Conservation (phyloP, 2,329 filamentous ascomycete genomes). For the Pestalotiopsis sp. region DNA sequence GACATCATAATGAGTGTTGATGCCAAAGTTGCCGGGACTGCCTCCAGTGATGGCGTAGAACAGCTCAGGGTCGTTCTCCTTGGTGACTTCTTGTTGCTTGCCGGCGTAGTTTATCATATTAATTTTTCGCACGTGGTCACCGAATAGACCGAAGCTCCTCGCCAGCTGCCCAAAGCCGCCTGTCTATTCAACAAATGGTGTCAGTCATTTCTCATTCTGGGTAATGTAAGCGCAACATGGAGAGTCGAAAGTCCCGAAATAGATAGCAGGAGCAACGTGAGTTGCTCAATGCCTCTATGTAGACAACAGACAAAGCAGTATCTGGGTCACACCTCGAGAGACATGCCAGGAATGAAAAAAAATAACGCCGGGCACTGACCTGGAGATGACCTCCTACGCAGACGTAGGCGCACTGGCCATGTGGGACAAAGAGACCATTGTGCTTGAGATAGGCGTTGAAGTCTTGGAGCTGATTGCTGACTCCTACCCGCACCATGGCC, state of each 20-base stretch:
- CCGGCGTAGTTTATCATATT: slow-evolving; percentile 52
- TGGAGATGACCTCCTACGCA: slow-evolving; percentile 44
- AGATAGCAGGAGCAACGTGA: no score
- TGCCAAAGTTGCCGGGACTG: slow-evolving; percentile 59
- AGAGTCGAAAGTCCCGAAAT: no score
- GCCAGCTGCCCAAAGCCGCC: slow-evolving; percentile 50
- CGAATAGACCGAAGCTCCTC: slow-evolving; percentile 54
- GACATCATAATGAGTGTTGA: slow-evolving; percentile 57
- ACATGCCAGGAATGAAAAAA: no score
- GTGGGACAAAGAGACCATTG: slow-evolving; percentile 45
- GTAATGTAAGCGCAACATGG: no score
- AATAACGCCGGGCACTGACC: no score
- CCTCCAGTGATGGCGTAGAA: slow-evolving; percentile 63
- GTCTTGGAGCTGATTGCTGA: slow-evolving; percentile 43
- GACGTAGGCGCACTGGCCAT: slow-evolving; percentile 48
- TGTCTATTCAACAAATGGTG: slow-evolving; percentile 36
- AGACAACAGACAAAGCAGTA: no score
- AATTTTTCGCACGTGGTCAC: slow-evolving; percentile 53
- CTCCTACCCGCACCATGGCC: slow-evolving; percentile 39
- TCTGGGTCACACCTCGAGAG: no score
- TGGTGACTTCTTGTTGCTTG: slow-evolving; percentile 45
- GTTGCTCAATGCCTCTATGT: no score
- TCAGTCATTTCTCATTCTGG: no score
- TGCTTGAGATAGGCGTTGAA: slow-evolving; percentile 44
- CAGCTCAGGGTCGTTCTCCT: slow-evolving; percentile 53